Base-by-base conservation (phyloP, 768 basidiomycete genomes). In the Coprinopsis cinerea region DNA sequence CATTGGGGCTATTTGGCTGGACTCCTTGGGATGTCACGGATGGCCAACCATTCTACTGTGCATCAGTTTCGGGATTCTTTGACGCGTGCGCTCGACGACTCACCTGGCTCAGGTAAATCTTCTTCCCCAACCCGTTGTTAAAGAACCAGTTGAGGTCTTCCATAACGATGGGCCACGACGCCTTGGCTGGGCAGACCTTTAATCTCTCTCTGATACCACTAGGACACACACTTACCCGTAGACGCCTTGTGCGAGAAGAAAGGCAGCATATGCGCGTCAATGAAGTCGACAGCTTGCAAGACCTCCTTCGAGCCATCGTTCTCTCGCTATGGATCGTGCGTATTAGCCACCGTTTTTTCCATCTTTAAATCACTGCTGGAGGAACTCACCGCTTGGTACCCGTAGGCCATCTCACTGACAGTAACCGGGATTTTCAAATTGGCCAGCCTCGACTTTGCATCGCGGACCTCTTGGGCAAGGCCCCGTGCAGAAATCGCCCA, bases 21-120 rank as follows among this genome's bases (percentile, higher is more conserved):
- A 88, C 83, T 7, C 77, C 69, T 1, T 61, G 28, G 15, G 75
- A 88, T 0, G 81, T 82, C 41, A 69, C 68, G 0, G 84, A 86
- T 0, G 87, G 86, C 86, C 85, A 88, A 32, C 86, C 85, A 59
- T 87, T 88, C 86, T 88, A 49, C 2, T 32, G 20, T 88, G 51
- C 2, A 36, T 18, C 13, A 22, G 7, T 13, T 20, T 10, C 18
- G 2, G 30, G 6, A 13, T 17, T 36, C n/a, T 18, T 6, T 22
- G 11, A 30, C 17, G 20, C 20, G n/a, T n/a, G n/a, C n/a, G n/a
- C n/a, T n/a, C n/a, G n/a, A n/a, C n/a, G 34, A 47, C 70, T 28
- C 35, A 80, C 87, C 74, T 89, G 76, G 56, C 78, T 81, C 30
- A 87, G 69, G 57, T 84, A 84, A 60, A 88, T 84, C 65, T 89